Evolutionary conservation across 495 filamentous ascomycete species (phyloP), one percentile per base, ranked within the genome.

Genomic region (Cercophora newfieldiana): DNA sequence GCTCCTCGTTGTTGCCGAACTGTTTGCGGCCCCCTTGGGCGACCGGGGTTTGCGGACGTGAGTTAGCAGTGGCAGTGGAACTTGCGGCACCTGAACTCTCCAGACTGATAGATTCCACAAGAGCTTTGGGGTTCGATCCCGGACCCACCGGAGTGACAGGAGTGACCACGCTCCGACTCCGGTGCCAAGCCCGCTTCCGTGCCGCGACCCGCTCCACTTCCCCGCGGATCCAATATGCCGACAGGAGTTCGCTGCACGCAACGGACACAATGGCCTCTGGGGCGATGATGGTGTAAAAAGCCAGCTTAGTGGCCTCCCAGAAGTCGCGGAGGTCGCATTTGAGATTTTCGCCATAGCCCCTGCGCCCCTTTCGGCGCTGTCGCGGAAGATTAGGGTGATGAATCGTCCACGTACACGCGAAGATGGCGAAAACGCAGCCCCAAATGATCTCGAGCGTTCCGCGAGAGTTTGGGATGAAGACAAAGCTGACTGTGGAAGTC

Each of bases 381-480:
- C n/a, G 30, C 7, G 58, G 58, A n/a, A 60, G 21, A 31, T 60
- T 60, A 3, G 58, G 30, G 48, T 60, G 58, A 14, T 60, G 58
- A 24, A 60, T 48, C 3, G 58, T 60, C 58, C 58, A 60, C 4
- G 58, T 60, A 31, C 58, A 60, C 3, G 58, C 58, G 24, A 48
- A 60, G 7, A 60, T 37, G 30, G 58, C 44, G 44, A 60, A 60
- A 16, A 60, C 30, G 8, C 30, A 60, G 12, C 58, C 26, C 58
- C 30, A 60, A 24, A 60, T 31, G 33, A 60, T 60, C 14, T 60
- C 58, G 24, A 57, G 25, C 25, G 54, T 57, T 8, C 54, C 54
- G 18, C 54, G 54, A 30, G 29, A 28, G 54, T 57, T 30, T 4
- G 54, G 54, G 25, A 28, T 57, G 25, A 57, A 57, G 10, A 57